Evolutionary conservation across 78 protist genomes (phyloP).

Genomic region (Cavenderia fasciculata): DNA sequence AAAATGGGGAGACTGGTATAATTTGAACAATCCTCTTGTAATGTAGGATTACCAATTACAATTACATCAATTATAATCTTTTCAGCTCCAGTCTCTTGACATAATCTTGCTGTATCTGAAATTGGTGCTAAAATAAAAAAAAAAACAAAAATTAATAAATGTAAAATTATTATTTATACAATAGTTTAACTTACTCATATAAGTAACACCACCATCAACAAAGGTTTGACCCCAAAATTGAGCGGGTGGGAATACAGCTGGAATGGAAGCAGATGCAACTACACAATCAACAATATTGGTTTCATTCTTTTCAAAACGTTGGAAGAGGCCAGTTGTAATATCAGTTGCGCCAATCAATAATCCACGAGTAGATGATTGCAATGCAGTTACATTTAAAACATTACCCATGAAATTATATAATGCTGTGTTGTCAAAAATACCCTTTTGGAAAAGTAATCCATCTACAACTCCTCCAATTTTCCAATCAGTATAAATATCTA

Average conservation of each 20-base stretch:
- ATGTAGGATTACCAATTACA: background rate
- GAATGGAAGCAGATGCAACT: constrained; percentile 24
- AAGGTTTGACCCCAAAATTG: background rate
- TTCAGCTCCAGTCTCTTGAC: constrained; percentile 47
- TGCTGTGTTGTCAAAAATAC: constrained; percentile 28
- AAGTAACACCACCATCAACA: constrained; percentile 52
- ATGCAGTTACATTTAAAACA: background rate
- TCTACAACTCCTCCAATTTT: constrained; percentile 24
- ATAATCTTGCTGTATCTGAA: constrained; percentile 6
- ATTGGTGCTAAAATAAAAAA: background rate
- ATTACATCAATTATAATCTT: constrained; percentile 48
- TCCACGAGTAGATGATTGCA: background rate
- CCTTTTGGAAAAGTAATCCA: constrained; percentile 38
- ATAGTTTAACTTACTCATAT: background rate
- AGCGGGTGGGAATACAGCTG: constrained; percentile 62
- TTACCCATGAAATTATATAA: background rate
- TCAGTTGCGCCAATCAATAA: constrained; percentile 56
- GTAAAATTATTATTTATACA: background rate
- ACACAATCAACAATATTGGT: constrained; percentile 16
- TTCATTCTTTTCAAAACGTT: background rate
- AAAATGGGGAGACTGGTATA: constrained; percentile 10
- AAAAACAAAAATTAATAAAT: background rate
- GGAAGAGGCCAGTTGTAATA: constrained; percentile 22
- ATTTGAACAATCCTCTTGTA: background rate
- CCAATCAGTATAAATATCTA: constrained; percentile 14